A percentile compares a stretch with the other conserved stretches of the same genome.
phyloP scores from a whole-genome alignment of 2,329 filamentous ascomycete species.

The Atkinsonella hypoxylon region DNA sequence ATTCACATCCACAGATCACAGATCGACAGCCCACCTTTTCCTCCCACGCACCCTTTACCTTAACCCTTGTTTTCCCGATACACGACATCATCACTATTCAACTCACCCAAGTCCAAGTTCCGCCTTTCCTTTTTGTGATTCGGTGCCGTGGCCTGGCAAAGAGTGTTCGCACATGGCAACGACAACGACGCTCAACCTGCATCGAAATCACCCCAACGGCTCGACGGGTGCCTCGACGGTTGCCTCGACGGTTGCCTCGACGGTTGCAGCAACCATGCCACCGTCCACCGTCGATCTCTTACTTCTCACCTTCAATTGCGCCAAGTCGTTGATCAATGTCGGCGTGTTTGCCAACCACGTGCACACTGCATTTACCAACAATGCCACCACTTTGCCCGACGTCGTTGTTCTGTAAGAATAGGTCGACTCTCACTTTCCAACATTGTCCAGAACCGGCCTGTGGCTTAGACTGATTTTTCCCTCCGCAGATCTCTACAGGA shows the following conservation, averaged over 20 bases:
- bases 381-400: conserved; percentile 36
- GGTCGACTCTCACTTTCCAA: neutral
- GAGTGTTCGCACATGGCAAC: conserved; percentile 1
- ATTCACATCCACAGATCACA: neutral
- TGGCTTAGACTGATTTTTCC: neutral
- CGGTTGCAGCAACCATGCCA: conserved; percentile 16
- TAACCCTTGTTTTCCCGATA: neutral
- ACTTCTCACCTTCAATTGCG: conserved; percentile 85
- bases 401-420: conserved; percentile 41
- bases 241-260: too few species aligned
- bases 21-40: neutral
- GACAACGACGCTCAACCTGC: conserved; percentile 3
- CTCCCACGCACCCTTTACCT: neutral
- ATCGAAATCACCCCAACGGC: neutral
- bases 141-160: neutral
- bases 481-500: conserved; percentile 66
- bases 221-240: neutral
- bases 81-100: neutral
- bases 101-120: neutral
- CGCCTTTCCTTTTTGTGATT: neutral
- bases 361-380: conserved; percentile 43
- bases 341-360: conserved; percentile 61
- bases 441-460: neutral
- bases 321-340: conserved; percentile 55
- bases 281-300: conserved; percentile 53